phyloP scores from a whole-genome alignment of 2,329 filamentous ascomycete genomes.

The Xylaria sp. region DNA sequence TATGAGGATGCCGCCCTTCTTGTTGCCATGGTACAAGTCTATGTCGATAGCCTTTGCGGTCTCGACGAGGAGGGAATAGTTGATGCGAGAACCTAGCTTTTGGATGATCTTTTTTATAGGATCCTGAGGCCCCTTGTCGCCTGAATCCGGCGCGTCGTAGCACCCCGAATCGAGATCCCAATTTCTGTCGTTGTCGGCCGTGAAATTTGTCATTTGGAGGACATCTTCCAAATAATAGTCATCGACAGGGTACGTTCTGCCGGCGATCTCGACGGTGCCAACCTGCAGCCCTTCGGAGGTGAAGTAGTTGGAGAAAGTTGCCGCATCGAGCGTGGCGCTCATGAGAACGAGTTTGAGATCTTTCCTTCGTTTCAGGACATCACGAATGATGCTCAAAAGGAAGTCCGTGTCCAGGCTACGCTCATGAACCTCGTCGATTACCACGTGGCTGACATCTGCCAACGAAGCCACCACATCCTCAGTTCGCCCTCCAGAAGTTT shows the following conservation, averaged over 20 bases:
- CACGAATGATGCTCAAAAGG: slow-evolving; percentile 80
- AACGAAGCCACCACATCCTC: slow-evolving; percentile 81
- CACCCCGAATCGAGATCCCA: slow-evolving; percentile 29
- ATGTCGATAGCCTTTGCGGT: slow-evolving; percentile 81
- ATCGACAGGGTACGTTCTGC: slow-evolving; percentile 85
- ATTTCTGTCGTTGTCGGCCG: slow-evolving; percentile 36
- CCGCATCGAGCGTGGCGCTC: slow-evolving; percentile 92
- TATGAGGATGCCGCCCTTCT: slow-evolving; percentile 88
- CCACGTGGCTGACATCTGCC: slow-evolving; percentile 88
- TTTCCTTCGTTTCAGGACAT: slow-evolving; percentile 73
- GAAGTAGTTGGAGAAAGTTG: slow-evolving; percentile 85
- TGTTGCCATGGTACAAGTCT: slow-evolving; percentile 64
- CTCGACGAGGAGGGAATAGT: slow-evolving; percentile 83
- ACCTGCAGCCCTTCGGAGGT: slow-evolving; percentile 67
- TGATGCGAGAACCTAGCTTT: slow-evolving; percentile 79
- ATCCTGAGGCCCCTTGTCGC: slow-evolving; percentile 49
- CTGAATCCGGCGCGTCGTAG: slow-evolving; percentile 46
- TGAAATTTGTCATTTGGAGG: slow-evolving; percentile 76
- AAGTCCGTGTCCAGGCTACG: slow-evolving; percentile 95
- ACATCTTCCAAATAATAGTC: slow-evolving; percentile 92
- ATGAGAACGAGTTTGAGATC: slow-evolving; percentile 91
- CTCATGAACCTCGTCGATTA: slow-evolving; percentile 97
- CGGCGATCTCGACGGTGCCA: slow-evolving; percentile 82
- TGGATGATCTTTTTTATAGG: slow-evolving; percentile 71
- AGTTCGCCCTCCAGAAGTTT: slow-evolving; percentile 79